Conservation (phyloP, 441 rosid genomes). For the Populus hybrid region DNA sequence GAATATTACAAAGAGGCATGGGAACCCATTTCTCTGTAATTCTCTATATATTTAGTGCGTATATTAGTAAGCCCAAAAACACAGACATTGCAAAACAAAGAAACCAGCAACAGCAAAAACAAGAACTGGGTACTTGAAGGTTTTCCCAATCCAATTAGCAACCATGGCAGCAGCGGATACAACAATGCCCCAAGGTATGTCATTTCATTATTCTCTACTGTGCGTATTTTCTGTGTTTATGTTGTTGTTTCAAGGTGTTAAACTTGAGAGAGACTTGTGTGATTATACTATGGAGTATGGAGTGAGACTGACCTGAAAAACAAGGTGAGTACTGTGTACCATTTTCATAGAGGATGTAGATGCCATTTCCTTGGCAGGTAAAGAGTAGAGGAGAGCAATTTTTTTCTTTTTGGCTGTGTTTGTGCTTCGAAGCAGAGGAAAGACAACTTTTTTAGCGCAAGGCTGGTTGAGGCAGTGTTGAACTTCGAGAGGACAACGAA, state of each 20-base stretch:
- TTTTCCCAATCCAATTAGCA: neutral
- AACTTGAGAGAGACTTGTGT: neutral
- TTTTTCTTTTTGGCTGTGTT: neutral
- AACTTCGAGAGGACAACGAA: neutral
- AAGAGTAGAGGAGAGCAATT: neutral
- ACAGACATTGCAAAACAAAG: neutral
- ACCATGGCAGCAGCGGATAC: neutral
- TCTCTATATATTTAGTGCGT: neutral
- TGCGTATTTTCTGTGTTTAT: neutral
- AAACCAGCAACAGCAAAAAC: neutral
- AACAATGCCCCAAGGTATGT: neutral
- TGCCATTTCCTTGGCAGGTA: conserved; percentile 35
- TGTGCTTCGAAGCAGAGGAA: neutral
- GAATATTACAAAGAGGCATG: neutral
- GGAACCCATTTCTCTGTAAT: neutral
- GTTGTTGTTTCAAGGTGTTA: neutral
- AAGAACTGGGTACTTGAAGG: neutral
- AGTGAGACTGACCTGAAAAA: conserved; percentile 38
- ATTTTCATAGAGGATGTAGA: conserved; percentile 47
- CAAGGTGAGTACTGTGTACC: conserved; percentile 37
- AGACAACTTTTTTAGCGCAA: neutral
- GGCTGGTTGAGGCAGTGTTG: neutral
- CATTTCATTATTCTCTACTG: neutral
- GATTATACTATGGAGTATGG: neutral
- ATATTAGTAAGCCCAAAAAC: neutral